These are phyloP conservation scores for Hamamelis virginiana DNA, from an alignment of 164 flowering plant species.

Conservation along the genomic window DNA sequence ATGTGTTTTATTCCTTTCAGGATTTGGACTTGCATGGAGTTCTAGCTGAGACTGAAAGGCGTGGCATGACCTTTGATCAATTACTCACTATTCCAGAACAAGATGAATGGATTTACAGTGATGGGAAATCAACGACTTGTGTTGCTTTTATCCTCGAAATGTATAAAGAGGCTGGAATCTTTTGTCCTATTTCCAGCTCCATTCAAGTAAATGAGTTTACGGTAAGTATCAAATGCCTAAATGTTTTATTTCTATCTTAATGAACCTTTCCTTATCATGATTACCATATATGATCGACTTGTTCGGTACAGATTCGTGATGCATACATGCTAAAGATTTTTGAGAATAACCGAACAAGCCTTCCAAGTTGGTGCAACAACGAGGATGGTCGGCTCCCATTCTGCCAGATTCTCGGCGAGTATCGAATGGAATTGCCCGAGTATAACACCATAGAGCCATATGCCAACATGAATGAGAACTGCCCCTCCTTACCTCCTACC, in stretches of 20 bases:
- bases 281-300: constrained; percentile 7
- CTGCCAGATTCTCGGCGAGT: constrained; percentile 98
- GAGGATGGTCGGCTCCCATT: constrained; percentile 55
- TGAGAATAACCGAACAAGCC: constrained; percentile 76
- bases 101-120: constrained; percentile 98
- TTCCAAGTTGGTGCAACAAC: constrained; percentile 85
- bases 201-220: constrained; percentile 97
- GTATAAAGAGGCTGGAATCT: constrained; percentile 95
- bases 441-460: constrained; percentile 89
- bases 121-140: constrained; percentile 98
- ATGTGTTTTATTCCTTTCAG: constrained; percentile 24
- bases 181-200: constrained; percentile 60
- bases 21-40: constrained; percentile 72
- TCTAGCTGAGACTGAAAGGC: constrained; percentile 71
- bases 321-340: constrained; percentile 93
- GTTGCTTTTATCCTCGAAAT: constrained; percentile 89
- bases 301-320: constrained; percentile 74
- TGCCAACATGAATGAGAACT: constrained; percentile 88
- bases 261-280: background rate
- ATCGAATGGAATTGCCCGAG: constrained; percentile 85
- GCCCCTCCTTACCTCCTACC: constrained; percentile 90
- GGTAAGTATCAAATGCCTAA: constrained; percentile 51
- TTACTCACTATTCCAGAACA: constrained; percentile 88
- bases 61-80: constrained; percentile 78
- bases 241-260: background rate